Percentiles rank a stretch among this genome's conserved stretches.
Evolutionary conservation across 371 early-diverging fungal genomes (phyloP).

Genomic region (Entomophthora muscae): DNA sequence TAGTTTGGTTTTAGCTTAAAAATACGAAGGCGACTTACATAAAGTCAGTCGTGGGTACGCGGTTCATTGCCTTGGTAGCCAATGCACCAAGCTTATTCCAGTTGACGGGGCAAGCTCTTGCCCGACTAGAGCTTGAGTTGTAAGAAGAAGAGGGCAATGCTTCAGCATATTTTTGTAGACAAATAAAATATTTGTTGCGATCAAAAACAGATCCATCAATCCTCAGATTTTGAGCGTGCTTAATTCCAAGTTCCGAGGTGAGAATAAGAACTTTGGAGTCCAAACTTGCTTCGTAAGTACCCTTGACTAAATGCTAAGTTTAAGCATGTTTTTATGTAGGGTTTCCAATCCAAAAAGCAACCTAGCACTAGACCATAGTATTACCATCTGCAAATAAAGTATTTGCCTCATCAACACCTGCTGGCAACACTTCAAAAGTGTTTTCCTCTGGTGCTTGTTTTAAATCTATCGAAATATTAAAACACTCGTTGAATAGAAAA

Average conservation of each 20-base stretch:
- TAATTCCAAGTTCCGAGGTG: constrained; percentile 52
- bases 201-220: constrained; percentile 49
- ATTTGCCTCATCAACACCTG: background rate
- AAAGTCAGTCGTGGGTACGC: constrained; percentile 46
- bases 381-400: background rate
- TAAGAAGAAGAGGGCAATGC: constrained; percentile 14
- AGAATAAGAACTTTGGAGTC: constrained; percentile 58
- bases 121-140: background rate
- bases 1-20: constrained; percentile 38
- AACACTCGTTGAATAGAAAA: background rate
- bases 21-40: constrained; percentile 56
- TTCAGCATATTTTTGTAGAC: constrained; percentile 31
- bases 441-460: background rate
- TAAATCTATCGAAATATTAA: background rate
- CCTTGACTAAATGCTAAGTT: constrained; percentile 26
- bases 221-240: constrained; percentile 54
- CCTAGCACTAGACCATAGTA: background rate
- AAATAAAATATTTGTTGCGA: constrained; percentile 46
- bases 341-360: background rate
- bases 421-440: background rate
- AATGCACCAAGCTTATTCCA: constrained; percentile 44
- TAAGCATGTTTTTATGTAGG: background rate
- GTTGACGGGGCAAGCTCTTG: constrained; percentile 15
- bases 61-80: constrained; percentile 28
- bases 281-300: constrained; percentile 72